A percentile compares a stretch with the other conserved stretches of the same genome.
These are phyloP conservation scores for Polygonum aviculare DNA, from an alignment of 148 eudicot species.

Conservation along the genomic window DNA sequence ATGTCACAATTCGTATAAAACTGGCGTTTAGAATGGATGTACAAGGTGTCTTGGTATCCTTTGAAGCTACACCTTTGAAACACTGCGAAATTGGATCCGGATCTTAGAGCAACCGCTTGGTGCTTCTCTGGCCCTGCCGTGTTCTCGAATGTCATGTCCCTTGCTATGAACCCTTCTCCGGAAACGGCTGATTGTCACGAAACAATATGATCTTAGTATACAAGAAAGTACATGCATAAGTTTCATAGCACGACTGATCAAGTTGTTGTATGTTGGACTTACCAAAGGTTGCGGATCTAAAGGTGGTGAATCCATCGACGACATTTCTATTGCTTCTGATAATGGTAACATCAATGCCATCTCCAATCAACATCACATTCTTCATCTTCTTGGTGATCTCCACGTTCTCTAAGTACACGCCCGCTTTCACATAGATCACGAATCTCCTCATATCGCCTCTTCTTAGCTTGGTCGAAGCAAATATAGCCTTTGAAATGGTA, in stretches of 20 bases:
- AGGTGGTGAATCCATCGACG: slow-evolving; percentile 42
- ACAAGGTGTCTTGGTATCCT: slow-evolving; percentile 39
- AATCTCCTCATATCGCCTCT: slow-evolving; percentile 24
- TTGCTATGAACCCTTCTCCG: slow-evolving; percentile 30
- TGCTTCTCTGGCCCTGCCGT: slow-evolving; percentile 31
- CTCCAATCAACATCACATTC: slow-evolving; percentile 56
- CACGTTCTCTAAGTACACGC: slow-evolving; percentile 47
- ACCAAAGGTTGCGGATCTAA: slow-evolving; percentile 54
- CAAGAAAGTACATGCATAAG: background rate
- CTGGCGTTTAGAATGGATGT: slow-evolving; percentile 29
- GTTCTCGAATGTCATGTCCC: slow-evolving; percentile 30
- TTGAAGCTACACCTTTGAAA: slow-evolving; percentile 28
- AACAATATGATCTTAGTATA: background rate
- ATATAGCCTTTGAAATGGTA: slow-evolving; percentile 48
- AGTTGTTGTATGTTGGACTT: slow-evolving; percentile 2
- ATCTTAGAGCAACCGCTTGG: slow-evolving; percentile 32
- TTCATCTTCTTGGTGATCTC: slow-evolving; percentile 32
- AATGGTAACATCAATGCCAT: slow-evolving; percentile 54
- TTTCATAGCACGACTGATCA: background rate
- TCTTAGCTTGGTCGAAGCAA: slow-evolving; percentile 17
- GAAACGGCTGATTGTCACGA: slow-evolving; percentile 18
- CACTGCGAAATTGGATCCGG: slow-evolving; percentile 22
- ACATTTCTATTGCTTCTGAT: slow-evolving; percentile 33
- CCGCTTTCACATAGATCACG: slow-evolving; percentile 44
- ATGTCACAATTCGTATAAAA: slow-evolving; percentile 29